Base-by-base conservation (phyloP, 768 basidiomycete genomes). In the Amylocystis lapponica region DNA sequence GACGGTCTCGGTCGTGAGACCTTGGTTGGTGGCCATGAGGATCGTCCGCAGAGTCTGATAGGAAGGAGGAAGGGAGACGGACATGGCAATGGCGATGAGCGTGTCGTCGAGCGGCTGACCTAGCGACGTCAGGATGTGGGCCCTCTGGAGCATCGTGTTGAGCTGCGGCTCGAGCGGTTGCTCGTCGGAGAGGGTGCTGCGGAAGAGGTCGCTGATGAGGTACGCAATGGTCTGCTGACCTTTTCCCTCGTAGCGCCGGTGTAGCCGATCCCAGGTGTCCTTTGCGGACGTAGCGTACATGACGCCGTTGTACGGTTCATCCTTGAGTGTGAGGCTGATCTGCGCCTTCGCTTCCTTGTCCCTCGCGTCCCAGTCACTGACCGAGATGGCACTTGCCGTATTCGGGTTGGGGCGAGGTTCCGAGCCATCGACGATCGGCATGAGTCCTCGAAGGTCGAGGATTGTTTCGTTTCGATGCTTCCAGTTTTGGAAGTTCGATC, bases 321-420 rank as follows among this genome's bases (percentile, higher is more conserved):
- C 57, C 25, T 50, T 49, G 13, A 58, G 39, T 6, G 57, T 59
- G 14, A 59, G 55, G 7, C 37, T 46, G 14, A 59, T 52, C 33
- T 61, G 55, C 6, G 50, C 53, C 3, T 32, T 19, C 1, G 56
- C 54, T 39, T 58, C 52, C 16, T 49, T 39, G 19, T 58, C 22
- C 19, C 36, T 16, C 36, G 6, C 4, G 6, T 23, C 5, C 36
- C 36, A 36, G 19, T 4, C 36, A 19, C 6, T 21, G 5, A 4
- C 19, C 14, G 12, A 14, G 36, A 20, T 23, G 17, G 8, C 11
- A 8, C 17, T 11, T 8, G 11, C 8, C 11, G 10, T 10, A 9
- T 19, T 8, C 8, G 11, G 10, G 9, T 35, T 17, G 10, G 10
- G 10, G 9, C 29, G 29, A 9, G 29, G 9, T 8, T 35, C 37